Evolutionary conservation across 768 basidiomycete genomes (phyloP), one percentile per base, ranked within the genome.

Genomic region (Amanita subjunquillea): DNA sequence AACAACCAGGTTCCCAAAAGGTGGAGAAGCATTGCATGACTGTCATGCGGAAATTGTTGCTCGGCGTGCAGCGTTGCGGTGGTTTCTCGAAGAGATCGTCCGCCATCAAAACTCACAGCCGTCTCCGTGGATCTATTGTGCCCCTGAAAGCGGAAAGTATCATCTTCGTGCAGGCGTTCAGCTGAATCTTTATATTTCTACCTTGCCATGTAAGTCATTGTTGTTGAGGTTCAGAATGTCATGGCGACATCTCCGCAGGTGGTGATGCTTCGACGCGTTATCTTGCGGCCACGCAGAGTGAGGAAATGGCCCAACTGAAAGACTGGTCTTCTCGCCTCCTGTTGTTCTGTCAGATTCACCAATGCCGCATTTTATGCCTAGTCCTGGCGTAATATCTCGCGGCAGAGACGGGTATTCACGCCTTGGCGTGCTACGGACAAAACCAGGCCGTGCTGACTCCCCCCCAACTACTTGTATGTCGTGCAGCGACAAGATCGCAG

Each of bases 21-120:
- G 72, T 27, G 94, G 94, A 0, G 91, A 95, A 60, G 75, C 81
- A 1, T 57, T 96, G 15, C 91, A 94, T 60, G 94, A 96, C 60
- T 84, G 79, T 49, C 94, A 97, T 64, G 94, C 94, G 8, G 94
- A 97, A 66, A 79, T 94, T 20, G 72, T 96, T n/a, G 91, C 91
- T 2, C 77, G 91, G 17, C 75, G 94, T 29, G 83, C 84, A 7
- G 81, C 85, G 0, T 63, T 85, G 40, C 75, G 83, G 23, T 97
- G 91, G 91, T 69, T 91, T 44, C 64, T 92, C 30, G 80, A 85
- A 53, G 89, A 96, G 65, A 72, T 85, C 13, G 55, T 60, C 7
- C 73, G 79, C 25, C 63, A 59, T 40, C 32, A 56, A 44, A 49
- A 15, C 40, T 58, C 55, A 29, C 67, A 65, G 38, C 55, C 58